A percentile compares a stretch with the other conserved stretches of the same genome.
Conservation (phyloP, 768 basidiomycete species). For the Xerocomellus chrysenteron region DNA sequence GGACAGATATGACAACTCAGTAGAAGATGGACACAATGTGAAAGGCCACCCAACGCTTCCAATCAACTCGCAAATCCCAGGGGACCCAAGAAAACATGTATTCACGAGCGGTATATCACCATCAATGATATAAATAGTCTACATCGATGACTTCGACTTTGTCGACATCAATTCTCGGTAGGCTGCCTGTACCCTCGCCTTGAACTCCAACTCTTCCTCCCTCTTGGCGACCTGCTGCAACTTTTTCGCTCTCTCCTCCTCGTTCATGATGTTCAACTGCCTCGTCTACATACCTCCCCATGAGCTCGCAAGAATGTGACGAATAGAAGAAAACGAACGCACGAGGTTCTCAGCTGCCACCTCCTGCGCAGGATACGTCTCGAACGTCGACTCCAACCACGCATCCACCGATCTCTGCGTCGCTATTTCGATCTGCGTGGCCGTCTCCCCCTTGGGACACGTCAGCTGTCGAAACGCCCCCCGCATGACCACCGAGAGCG, state of each 20-base stretch:
- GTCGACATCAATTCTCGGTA: not conserved
- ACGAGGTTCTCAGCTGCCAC: conserved; percentile 9
- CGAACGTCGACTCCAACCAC: conserved; percentile 9
- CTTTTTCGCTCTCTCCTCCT: not conserved
- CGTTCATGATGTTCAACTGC: not conserved
- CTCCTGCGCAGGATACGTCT: not conserved
- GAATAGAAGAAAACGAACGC: not conserved
- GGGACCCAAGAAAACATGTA: too few species aligned
- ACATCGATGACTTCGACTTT: not conserved
- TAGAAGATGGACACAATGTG: too few species aligned
- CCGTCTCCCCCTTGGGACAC: not conserved
- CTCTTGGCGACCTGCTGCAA: not conserved
- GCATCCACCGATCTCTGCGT: conserved; percentile 2
- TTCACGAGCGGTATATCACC: not conserved
- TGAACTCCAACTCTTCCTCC: not conserved
- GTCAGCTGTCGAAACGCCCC: not conserved
- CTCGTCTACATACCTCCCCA: not conserved
- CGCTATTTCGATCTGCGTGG: not conserved
- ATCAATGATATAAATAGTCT: not conserved
- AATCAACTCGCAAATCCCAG: too few species aligned
- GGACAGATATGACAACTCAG: too few species aligned
- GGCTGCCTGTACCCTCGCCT: not conserved
- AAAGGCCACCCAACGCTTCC: too few species aligned
- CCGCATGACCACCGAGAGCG: not conserved
- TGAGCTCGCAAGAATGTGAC: not conserved